phyloP scores from a whole-genome alignment of 306 rosid genomes.

The Hippophae gyantsensis region DNA sequence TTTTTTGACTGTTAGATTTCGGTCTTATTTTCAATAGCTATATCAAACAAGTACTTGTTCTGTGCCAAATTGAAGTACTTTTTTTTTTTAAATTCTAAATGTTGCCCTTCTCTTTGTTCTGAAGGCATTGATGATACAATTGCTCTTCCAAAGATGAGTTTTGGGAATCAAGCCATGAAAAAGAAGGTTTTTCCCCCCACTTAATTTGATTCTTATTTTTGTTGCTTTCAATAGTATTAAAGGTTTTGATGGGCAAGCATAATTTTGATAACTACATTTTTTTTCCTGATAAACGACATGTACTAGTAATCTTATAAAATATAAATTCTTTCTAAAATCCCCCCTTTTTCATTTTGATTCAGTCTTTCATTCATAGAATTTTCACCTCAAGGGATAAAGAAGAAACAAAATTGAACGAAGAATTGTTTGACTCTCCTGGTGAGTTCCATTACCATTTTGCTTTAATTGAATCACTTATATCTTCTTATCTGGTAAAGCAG shows the following conservation, averaged over 20 bases:
- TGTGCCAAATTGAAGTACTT: not conserved
- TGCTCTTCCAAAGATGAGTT: conserved; percentile 26
- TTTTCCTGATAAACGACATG: not conserved
- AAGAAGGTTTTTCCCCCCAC: conserved; percentile 29
- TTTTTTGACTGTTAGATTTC: too few species aligned
- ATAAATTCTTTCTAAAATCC: not conserved
- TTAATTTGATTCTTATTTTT: not conserved
- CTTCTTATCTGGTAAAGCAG: conserved; percentile 5
- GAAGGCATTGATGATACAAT: conserved; percentile 15
- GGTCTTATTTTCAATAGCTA: too few species aligned
- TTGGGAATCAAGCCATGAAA: conserved; percentile 23
- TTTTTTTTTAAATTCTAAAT: too few species aligned
- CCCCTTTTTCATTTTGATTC: conserved; percentile 16
- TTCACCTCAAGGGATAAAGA: conserved; percentile 53
- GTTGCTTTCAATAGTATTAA: not conserved
- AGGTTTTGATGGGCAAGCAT: conserved; percentile 1
- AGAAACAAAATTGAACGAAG: conserved; percentile 28
- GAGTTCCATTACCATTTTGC: conserved; percentile 30
- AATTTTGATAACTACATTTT: not conserved
- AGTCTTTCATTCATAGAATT: conserved; percentile 64
- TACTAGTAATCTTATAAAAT: too few species aligned
- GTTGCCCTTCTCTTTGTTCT: conserved; percentile 1
- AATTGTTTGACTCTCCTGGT: conserved; percentile 49
- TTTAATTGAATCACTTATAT: not conserved
- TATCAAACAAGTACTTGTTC: too few species aligned